phyloP scores from a whole-genome alignment of 768 basidiomycete species.

The Tricholoma hemisulphureum region DNA sequence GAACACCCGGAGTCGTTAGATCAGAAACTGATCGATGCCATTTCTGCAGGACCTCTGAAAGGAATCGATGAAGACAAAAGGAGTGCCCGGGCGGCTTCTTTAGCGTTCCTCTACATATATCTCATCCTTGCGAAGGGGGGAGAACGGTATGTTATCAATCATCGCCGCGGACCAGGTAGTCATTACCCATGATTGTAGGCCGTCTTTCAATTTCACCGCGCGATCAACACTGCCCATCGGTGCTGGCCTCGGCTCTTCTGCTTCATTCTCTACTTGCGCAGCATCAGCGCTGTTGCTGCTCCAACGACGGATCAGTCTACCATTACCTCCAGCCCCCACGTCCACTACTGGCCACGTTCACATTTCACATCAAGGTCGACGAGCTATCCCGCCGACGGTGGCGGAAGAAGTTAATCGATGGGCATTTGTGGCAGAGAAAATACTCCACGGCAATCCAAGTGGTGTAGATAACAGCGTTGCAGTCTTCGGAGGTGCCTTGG shows the following conservation, averaged over 20 bases:
- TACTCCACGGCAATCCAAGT: constrained; percentile 95
- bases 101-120: constrained; percentile 93
- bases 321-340: constrained; percentile 48
- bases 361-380: constrained; percentile 62
- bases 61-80: constrained; percentile 36
- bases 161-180: constrained; percentile 12
- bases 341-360: constrained; percentile 52
- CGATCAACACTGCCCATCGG: constrained; percentile 91
- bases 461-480: constrained; percentile 96
- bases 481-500: constrained; percentile 88
- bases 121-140: constrained; percentile 65
- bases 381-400: constrained; percentile 57
- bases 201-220: constrained; percentile 73
- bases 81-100: constrained; percentile 40
- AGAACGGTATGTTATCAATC: constrained; percentile 48
- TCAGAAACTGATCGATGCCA: constrained; percentile 66
- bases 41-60: constrained; percentile 47
- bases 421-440: constrained; percentile 94
- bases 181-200: constrained; percentile 42
- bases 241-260: constrained; percentile 95
- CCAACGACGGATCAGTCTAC: constrained; percentile 62
- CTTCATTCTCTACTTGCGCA: constrained; percentile 88
- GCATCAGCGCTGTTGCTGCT: constrained; percentile 78
- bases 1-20: constrained; percentile 69
- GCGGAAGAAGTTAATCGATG: constrained; percentile 87